Base-by-base conservation (phyloP, 2,329 filamentous ascomycete genomes). In the Nigrospora oryzae region DNA sequence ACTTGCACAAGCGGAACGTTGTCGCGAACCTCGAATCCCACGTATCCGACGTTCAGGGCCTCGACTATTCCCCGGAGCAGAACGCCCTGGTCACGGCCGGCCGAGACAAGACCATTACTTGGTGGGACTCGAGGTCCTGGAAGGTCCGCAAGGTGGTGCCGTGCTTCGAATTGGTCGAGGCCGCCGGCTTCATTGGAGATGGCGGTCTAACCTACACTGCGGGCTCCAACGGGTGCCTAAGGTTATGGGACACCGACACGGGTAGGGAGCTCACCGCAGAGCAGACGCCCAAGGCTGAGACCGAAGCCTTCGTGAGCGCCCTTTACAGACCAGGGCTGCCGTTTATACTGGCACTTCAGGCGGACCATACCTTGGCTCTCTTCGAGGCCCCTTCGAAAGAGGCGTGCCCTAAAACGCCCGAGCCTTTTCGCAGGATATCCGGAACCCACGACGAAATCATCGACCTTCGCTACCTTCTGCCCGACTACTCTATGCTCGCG, bases 361-460 rank as follows among this genome's bases (percentile, higher is more conserved):
- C 86, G 34, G 91, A 97, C 59, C 90, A 95, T 62, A 95, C 89
- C 0, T 69, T 98, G 45, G 77, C 86, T 40, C 69, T 96, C 31
- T 89, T 91, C 62, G 74, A 57, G 48, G 62, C 59, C 41, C 75
- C 58, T 40, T 77, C 53, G 44, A 65, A 67, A 47, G 57, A 66
- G 34, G 43, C 63, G 34, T 49, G 54, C 36, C 53, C 62, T 37
- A 58, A 66, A 48, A 58, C 65, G 54, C 73, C 60, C 56, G 69
- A 65, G 59, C 86, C 67, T 1, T 75, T 86, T 38, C 81, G 86
- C 53, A 80, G 89, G 38, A 94, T 98, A 53, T 95, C 91, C 5
- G 94, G 93, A 43, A 96, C 93, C 7, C 89, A 97, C 63, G 94
- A 98, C 61, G 93, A 98, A 63, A 89, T 98, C 43, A 96, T 98